phyloP scores from a whole-genome alignment of 2,329 filamentous ascomycete genomes.

The Aureobasidium sp. region DNA sequence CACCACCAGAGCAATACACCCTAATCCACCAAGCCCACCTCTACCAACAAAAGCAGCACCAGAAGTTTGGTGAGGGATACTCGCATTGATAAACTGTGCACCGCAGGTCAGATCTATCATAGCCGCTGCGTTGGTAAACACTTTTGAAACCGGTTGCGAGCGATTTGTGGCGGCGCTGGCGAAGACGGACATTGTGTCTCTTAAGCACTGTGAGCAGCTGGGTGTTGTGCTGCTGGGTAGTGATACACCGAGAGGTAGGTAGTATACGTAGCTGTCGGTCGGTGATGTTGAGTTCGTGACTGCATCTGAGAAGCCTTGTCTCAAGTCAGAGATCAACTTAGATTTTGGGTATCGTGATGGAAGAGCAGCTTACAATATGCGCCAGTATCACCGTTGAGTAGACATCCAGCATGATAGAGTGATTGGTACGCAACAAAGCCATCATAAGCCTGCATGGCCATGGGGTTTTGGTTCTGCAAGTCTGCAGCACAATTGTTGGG shows the following conservation, averaged over 20 bases:
- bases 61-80: neutral
- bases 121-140: slow-evolving; percentile 64
- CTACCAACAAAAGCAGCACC: neutral
- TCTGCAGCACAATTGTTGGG: slow-evolving; percentile 64
- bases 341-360: too few relatives aligned
- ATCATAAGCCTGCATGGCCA: slow-evolving; percentile 66
- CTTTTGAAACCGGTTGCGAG: slow-evolving; percentile 57
- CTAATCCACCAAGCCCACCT: neutral
- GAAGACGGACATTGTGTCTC: slow-evolving; percentile 76
- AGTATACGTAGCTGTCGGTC: slow-evolving; percentile 75
- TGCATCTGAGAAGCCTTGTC: slow-evolving; percentile 72
- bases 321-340: too few relatives aligned
- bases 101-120: slow-evolving; percentile 63
- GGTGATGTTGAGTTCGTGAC: slow-evolving; percentile 67
- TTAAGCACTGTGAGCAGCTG: slow-evolving; percentile 67
- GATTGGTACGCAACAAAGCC: slow-evolving; percentile 71
- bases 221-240: slow-evolving; percentile 63
- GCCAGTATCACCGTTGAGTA: slow-evolving; percentile 52
- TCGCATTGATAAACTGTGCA: neutral
- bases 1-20: neutral
- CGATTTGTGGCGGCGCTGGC: slow-evolving; percentile 60
- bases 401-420: slow-evolving; percentile 73
- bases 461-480: slow-evolving; percentile 57
- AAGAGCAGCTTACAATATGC: slow-evolving; percentile 55
- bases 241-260: slow-evolving; percentile 67